Evolutionary conservation across 805 yeast species (phyloP).

Genomic region (Kodamaea laetipori): DNA sequence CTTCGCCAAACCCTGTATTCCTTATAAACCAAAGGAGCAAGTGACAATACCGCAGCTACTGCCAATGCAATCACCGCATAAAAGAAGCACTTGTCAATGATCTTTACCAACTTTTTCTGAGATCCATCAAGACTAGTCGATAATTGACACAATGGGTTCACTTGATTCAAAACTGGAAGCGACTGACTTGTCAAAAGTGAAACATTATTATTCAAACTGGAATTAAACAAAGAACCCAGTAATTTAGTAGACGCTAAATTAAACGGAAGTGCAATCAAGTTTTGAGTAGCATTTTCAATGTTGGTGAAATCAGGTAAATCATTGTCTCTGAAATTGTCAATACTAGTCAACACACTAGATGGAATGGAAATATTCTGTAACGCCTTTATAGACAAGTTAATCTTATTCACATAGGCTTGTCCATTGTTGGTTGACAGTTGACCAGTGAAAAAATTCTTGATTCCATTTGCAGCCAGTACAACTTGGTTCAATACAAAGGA

Average conservation of each 20-base stretch:
- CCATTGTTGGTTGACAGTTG: constrained; percentile 29
- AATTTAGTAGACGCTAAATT: constrained; percentile 45
- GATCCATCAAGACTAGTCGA: constrained; percentile 41
- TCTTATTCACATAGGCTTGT: constrained; percentile 37
- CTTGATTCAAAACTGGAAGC: constrained; percentile 1
- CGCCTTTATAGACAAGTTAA: constrained; percentile 59
- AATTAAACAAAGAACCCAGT: constrained; percentile 25
- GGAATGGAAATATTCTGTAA: constrained; percentile 68
- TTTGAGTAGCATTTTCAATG: constrained; percentile 60
- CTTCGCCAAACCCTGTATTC: constrained; percentile 54
- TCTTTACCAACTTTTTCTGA: constrained; percentile 30
- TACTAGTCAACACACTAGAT: constrained; percentile 55
- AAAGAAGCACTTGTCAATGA: constrained; percentile 38
- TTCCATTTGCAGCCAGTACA: constrained; percentile 45
- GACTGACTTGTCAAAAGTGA: neutral
- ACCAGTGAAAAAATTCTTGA: constrained; percentile 54
- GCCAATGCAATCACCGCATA: constrained; percentile 39
- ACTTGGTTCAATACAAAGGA: constrained; percentile 59
- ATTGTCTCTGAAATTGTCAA: constrained; percentile 48
- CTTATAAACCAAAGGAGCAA: constrained; percentile 45
- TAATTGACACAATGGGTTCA: constrained; percentile 34
- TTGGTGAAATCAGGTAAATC: constrained; percentile 66
- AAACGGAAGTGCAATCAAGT: constrained; percentile 62
- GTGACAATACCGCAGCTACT: constrained; percentile 38
- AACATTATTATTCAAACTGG: constrained; percentile 11